Base-by-base conservation (phyloP, 1,139 yeast genomes). In the Saccharomyces hybrid region DNA sequence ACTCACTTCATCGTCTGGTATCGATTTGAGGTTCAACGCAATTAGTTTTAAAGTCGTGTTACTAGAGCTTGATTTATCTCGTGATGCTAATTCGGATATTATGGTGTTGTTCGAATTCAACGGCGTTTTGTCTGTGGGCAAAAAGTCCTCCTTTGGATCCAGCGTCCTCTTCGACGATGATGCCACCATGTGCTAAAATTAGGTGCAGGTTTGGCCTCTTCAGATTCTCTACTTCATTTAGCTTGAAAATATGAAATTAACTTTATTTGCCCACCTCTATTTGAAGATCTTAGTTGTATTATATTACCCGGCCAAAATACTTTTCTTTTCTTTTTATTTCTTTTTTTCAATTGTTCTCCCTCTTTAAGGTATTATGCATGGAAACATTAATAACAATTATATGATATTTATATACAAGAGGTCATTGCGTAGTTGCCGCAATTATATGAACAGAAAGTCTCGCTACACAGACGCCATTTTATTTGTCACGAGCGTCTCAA, bases 1-100 rank as follows among this genome's bases (percentile, higher is more conserved):
- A 28, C 73, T 76, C 2, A 78, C 68, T 32, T 77, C 74, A n/a
- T 74, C 77, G 7, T 62, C 64, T 1, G 67, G 59, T 3, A 69
- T 53, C 2, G 56, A 51, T 12, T 61, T 53, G 3, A 68, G 57
- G 14, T 64, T 62, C 50, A 66, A 51, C 5, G 63, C 69, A 4
- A 64, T 63, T 21, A 68, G 58, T 55, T 64, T 66, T n/a, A 66
- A 56, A 4, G 69, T 64, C 0, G 62, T 53, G 24, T 59, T 59
- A 27, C 24, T 47, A 11, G 53, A 26, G 34, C 47, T 47, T 19
- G 53, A 26, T n/a, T 46, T 59, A 26, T 58, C 59, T 50, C 64
- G 65, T 26, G 59, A 58, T 2, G 56, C 53, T 11, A 62, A 44
- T 47, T 62, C 66, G 26, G 55, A 57, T 3, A 55, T 48, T 4